Percentiles rank a stretch among this genome's conserved stretches.
phyloP scores from a whole-genome alignment of 495 filamentous ascomycete species.

The Cercophora newfieldiana region DNA sequence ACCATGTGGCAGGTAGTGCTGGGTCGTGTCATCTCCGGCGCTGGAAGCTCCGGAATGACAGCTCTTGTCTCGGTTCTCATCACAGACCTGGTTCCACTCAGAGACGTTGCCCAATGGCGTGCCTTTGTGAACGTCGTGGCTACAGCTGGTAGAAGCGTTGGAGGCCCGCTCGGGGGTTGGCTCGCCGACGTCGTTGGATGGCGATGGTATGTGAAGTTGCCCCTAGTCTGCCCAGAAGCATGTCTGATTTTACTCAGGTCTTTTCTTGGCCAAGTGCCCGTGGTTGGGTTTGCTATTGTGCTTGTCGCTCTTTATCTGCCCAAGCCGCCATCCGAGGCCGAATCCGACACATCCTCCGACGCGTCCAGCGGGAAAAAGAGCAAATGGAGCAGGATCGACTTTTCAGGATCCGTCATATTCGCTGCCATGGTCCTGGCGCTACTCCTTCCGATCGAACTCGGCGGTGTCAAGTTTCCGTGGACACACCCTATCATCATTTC shows the following conservation, averaged over 20 bases:
- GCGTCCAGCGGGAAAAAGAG: conserved; percentile 20
- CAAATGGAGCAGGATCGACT: conserved; percentile 56
- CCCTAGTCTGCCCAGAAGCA: not conserved
- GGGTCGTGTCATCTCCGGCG: conserved; percentile 59
- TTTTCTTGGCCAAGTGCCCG: conserved; percentile 60
- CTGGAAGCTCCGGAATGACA: conserved; percentile 60
- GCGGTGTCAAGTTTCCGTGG: conserved; percentile 60
- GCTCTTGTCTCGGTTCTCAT: conserved; percentile 61
- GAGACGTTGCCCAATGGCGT: conserved; percentile 67
- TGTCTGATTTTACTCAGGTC: conserved; percentile 45
- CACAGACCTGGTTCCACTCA: conserved; percentile 63
- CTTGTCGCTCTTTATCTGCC: conserved; percentile 49
- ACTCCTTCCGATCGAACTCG: conserved; percentile 59
- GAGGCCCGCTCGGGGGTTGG: conserved; percentile 64
- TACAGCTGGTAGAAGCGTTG: conserved; percentile 63
- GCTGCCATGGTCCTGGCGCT: conserved; percentile 48
- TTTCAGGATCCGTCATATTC: conserved; percentile 55
- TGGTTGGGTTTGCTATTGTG: conserved; percentile 56
- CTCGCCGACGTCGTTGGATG: conserved; percentile 66
- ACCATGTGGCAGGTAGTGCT: conserved; percentile 56
- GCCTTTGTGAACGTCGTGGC: conserved; percentile 66
- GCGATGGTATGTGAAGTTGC: conserved; percentile 54
- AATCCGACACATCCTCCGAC: conserved; percentile 2
- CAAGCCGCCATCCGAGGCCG: conserved; percentile 2
- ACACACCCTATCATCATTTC: conserved; percentile 44